A percentile compares a stretch with the other conserved stretches of the same genome.
phyloP scores from a whole-genome alignment of 192 early-diverging fungal genomes.

The Rhizophlyctis rosea region DNA sequence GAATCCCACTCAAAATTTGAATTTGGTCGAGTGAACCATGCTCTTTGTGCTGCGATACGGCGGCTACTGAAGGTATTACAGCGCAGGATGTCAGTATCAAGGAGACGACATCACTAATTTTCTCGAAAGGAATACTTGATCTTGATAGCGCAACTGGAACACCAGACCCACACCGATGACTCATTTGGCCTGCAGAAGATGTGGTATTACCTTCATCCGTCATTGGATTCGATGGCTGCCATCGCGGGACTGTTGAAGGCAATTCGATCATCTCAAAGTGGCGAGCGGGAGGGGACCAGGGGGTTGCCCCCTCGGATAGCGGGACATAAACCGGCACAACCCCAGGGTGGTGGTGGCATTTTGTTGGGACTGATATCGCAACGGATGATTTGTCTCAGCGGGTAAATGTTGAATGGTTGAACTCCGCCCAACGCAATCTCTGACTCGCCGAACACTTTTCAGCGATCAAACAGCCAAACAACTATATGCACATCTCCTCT shows the following conservation, averaged over 20 bases:
- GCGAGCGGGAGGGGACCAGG: no score
- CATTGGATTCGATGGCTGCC: slow-evolving; percentile 53
- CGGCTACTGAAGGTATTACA: slow-evolving; percentile 62
- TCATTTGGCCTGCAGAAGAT: slow-evolving; percentile 87
- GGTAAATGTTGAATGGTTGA: neutral
- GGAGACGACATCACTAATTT: neutral
- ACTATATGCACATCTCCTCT: slow-evolving; percentile 76
- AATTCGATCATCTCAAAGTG: no score
- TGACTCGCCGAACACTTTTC: neutral
- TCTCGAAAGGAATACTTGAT: slow-evolving; percentile 69
- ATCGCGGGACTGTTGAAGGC: slow-evolving; percentile 50
- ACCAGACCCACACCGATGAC: slow-evolving; percentile 65
- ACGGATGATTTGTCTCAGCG: slow-evolving; percentile 52
- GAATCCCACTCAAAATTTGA: slow-evolving; percentile 67
- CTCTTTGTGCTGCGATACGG: slow-evolving; percentile 79
- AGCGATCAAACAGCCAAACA: slow-evolving; percentile 53
- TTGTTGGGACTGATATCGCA: slow-evolving; percentile 74
- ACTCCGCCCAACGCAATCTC: neutral
- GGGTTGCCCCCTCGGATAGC: no score
- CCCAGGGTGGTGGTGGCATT: slow-evolving; percentile 67
- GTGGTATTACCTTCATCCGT: slow-evolving; percentile 85
- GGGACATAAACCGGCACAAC: no score
- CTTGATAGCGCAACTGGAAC: slow-evolving; percentile 86
- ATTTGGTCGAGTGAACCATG: slow-evolving; percentile 86
- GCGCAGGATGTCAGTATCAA: neutral